Conservation (phyloP, 2,329 filamentous ascomycete genomes). For the Exophiala spinifera region DNA sequence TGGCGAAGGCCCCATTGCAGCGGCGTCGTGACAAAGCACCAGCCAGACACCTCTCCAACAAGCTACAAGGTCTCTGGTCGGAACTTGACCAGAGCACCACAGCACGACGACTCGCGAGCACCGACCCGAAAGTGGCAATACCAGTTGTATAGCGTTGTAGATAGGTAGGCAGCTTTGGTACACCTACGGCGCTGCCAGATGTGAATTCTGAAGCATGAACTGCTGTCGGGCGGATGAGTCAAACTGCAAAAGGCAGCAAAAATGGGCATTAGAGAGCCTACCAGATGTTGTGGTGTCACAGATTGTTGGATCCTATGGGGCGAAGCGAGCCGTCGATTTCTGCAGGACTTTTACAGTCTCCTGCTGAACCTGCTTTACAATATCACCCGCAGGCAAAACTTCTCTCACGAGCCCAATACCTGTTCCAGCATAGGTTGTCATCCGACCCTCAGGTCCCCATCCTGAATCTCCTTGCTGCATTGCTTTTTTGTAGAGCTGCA, state of each 20-base stretch:
- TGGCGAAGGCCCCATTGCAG: slow-evolving; percentile 63
- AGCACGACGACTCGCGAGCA: too few species aligned
- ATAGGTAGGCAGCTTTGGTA: too few species aligned
- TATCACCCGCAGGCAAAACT: slow-evolving; percentile 50
- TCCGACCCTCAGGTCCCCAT: slow-evolving; percentile 53
- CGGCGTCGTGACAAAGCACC: slow-evolving; percentile 13
- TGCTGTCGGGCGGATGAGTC: too few species aligned
- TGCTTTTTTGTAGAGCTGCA: slow-evolving; percentile 46
- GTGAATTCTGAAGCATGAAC: too few species aligned
- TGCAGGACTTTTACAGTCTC: slow-evolving; percentile 22
- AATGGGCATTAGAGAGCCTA: not conserved
- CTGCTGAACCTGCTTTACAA: slow-evolving; percentile 38
- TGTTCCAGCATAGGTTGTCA: slow-evolving; percentile 63
- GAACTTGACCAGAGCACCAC: too few species aligned
- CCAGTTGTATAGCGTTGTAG: too few species aligned
- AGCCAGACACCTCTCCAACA: too few species aligned
- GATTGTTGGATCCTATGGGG: not conserved
- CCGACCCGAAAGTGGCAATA: too few species aligned
- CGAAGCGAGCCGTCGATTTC: slow-evolving; percentile 15
- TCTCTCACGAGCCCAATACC: slow-evolving; percentile 58
- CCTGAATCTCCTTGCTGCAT: slow-evolving; percentile 50
- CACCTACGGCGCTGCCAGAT: too few species aligned
- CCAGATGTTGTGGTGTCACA: not conserved
- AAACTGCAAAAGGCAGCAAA: too few species aligned
- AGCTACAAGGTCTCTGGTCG: too few species aligned